Conservation (phyloP, 441 rosid genomes). For the Jatropha podagrica region DNA sequence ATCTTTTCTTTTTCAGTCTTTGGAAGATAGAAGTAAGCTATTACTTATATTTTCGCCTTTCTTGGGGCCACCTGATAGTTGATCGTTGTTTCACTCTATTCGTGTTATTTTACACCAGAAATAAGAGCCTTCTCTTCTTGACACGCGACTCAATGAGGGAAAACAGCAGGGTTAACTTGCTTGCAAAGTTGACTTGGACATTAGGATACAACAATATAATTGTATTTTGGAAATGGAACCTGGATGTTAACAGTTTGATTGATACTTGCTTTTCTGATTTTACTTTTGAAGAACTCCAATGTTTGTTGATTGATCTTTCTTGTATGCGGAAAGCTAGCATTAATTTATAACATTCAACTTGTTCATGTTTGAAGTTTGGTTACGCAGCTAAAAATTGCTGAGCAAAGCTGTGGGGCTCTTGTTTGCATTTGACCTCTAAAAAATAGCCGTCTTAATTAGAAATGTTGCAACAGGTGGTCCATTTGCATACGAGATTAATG, state of each 20-base stretch:
- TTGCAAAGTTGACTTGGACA: neutral
- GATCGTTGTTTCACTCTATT: conserved; percentile 1
- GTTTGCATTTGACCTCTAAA: too few species aligned
- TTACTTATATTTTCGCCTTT: neutral
- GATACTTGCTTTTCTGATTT: neutral
- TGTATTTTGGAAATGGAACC: neutral
- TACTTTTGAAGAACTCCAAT: too few species aligned
- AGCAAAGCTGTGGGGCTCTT: too few species aligned
- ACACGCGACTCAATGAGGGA: neutral
- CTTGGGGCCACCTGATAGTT: neutral
- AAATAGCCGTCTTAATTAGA: too few species aligned
- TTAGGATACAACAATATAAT: neutral
- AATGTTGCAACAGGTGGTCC: too few species aligned
- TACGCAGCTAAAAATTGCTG: too few species aligned
- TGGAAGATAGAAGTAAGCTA: conserved; percentile 7
- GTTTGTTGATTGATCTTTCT: too few species aligned
- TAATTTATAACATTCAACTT: too few species aligned
- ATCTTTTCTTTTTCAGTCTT: conserved; percentile 14
- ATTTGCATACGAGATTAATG: too few species aligned
- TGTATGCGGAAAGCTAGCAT: too few species aligned
- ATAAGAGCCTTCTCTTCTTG: neutral
- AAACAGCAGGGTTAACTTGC: neutral
- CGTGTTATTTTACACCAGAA: neutral
- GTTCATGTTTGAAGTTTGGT: too few species aligned
- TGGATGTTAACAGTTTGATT: neutral